phyloP scores from a whole-genome alignment of 306 rosid species.

The Rosa rugosa region DNA sequence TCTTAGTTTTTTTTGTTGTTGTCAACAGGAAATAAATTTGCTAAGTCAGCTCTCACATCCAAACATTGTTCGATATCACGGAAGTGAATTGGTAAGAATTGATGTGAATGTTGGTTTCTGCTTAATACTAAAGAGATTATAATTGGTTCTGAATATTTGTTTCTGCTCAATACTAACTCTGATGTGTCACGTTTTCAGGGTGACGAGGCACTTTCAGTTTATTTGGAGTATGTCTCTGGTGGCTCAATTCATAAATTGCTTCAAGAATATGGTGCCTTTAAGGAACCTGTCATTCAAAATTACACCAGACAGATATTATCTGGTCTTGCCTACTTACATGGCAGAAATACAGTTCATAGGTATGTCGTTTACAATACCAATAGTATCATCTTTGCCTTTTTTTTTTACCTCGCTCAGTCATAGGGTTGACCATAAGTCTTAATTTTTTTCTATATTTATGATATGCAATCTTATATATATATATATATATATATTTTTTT shows the following conservation, averaged over 20 bases:
- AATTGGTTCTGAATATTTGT: constrained; percentile 2
- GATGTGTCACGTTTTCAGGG: constrained; percentile 48
- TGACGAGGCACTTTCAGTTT: constrained; percentile 82
- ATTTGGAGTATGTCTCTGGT: constrained; percentile 90
- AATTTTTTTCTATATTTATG: too few relatives aligned
- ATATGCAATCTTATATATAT: neutral
- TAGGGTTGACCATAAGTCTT: neutral
- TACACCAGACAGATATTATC: constrained; percentile 88
- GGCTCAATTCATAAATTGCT: constrained; percentile 95
- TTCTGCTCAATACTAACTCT: neutral
- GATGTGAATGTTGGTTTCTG: constrained; percentile 2
- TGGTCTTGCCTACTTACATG: constrained; percentile 95
- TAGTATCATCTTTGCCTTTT: neutral
- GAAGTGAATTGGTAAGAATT: constrained; percentile 85
- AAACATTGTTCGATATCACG: constrained; percentile 87
- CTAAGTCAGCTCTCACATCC: constrained; percentile 86
- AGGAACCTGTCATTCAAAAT: constrained; percentile 90
- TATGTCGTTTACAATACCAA: constrained; percentile 25
- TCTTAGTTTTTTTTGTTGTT: constrained; percentile 23
- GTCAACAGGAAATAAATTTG: constrained; percentile 84
- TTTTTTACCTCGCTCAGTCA: neutral
- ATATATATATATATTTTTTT: too few relatives aligned
- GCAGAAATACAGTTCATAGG: constrained; percentile 95
- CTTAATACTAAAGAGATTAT: neutral
- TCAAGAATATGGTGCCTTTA: constrained; percentile 88